Percentiles rank a stretch among this genome's conserved stretches.
These are phyloP conservation scores for Venturia aucupariae DNA, from an alignment of 2,329 filamentous ascomycete species.

Conservation along the genomic window DNA sequence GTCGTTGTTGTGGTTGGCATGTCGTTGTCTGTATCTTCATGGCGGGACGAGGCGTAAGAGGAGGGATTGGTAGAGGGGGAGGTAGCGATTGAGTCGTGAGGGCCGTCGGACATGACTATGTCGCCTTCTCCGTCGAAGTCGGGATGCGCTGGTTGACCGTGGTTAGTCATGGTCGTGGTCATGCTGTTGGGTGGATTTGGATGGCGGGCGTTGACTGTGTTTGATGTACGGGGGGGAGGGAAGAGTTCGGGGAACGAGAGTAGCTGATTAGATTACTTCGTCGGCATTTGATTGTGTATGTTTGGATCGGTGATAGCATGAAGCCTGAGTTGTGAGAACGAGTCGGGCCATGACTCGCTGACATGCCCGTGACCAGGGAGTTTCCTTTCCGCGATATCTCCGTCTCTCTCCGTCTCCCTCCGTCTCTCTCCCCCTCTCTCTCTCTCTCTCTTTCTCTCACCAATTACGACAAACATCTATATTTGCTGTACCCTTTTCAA, in stretches of 20 bases:
- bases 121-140: conserved; percentile 5
- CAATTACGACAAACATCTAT: neutral
- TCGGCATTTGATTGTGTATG: too few species aligned
- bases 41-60: neutral
- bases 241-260: too few species aligned
- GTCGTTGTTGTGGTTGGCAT: conserved; percentile 1
- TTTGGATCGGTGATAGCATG: neutral
- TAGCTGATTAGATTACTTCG: too few species aligned
- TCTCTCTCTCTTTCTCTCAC: neutral
- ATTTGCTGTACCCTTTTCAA: neutral
- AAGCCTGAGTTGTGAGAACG: neutral
- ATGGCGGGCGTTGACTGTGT: too few species aligned
- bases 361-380: too few species aligned
- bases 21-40: neutral
- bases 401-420: neutral
- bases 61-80: neutral
- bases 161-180: neutral
- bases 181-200: neutral
- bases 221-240: too few species aligned
- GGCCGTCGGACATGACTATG: neutral
- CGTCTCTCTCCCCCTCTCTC: neutral
- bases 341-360: neutral
- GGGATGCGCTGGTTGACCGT: neutral
- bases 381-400: too few species aligned
- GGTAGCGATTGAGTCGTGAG: neutral